Evolutionary conservation across 768 basidiomycete genomes (phyloP).

Genomic region (Daedalea quercina): DNA sequence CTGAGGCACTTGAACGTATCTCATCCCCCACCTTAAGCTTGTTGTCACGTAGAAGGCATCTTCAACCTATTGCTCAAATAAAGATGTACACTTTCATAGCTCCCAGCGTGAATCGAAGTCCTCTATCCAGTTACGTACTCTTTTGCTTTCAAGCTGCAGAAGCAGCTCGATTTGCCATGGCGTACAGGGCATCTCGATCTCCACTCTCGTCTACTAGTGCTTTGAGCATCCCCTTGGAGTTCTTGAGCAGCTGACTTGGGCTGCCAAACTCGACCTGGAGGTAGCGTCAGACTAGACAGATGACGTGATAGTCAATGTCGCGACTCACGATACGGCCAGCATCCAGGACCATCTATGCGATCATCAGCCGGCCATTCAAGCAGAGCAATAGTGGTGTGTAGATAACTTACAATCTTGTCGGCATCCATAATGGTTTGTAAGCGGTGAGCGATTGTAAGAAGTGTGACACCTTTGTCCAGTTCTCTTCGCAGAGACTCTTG

Average conservation of each 20-base stretch:
- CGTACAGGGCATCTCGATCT: slow-evolving; percentile 35
- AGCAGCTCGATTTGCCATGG: slow-evolving; percentile 14
- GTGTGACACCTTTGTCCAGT: slow-evolving; percentile 33
- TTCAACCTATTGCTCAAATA: too few relatives aligned
- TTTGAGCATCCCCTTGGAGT: slow-evolving; percentile 40
- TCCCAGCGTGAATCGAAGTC: too few relatives aligned
- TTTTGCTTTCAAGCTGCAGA: background rate
- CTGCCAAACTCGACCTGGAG: slow-evolving; percentile 42
- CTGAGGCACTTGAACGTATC: too few relatives aligned
- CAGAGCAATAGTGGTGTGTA: background rate
- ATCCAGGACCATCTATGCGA: slow-evolving; percentile 34
- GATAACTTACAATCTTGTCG: slow-evolving; percentile 39
- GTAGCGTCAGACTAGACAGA: background rate
- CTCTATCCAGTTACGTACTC: too few relatives aligned
- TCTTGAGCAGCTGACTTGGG: slow-evolving; percentile 42
- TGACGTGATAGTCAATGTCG: background rate
- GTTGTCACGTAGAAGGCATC: too few relatives aligned
- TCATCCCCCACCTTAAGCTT: too few relatives aligned
- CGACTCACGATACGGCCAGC: slow-evolving; percentile 30
- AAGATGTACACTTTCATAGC: too few relatives aligned
- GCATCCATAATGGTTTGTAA: slow-evolving; percentile 50
- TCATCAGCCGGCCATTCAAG: background rate
- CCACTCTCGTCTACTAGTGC: slow-evolving; percentile 50
- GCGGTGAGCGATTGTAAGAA: slow-evolving; percentile 53
- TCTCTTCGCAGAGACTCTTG: slow-evolving; percentile 46